These are phyloP conservation scores for Calonectria hawksworthii DNA, from an alignment of 2,329 filamentous ascomycete genomes.

Conservation along the genomic window DNA sequence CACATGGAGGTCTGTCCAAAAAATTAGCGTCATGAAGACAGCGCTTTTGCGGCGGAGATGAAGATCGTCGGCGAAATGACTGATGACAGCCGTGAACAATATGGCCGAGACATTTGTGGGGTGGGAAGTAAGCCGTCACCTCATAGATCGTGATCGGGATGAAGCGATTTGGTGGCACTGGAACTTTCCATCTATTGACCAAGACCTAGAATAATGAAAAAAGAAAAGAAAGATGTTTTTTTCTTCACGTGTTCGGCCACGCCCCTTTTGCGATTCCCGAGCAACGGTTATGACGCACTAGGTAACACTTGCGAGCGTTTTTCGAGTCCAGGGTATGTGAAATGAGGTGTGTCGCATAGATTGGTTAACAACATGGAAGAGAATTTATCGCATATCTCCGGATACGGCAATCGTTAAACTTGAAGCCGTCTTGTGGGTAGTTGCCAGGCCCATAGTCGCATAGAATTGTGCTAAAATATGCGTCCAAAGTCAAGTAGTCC, in stretches of 20 bases:
- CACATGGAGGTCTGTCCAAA: background rate
- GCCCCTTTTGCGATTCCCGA: background rate
- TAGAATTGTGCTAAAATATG: background rate
- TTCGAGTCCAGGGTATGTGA: background rate
- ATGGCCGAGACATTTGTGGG: slow-evolving; percentile 5
- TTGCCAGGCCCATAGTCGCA: background rate
- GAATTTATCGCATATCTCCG: background rate
- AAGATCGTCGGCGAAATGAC: slow-evolving; percentile 12
- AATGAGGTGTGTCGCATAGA: background rate
- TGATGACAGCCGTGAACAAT: background rate
- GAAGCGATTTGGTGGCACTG: background rate
- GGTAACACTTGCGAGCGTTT: background rate
- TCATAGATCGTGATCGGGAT: background rate
- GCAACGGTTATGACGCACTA: background rate
- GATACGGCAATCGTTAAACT: background rate
- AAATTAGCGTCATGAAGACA: background rate
- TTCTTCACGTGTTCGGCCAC: background rate
- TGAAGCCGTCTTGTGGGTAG: background rate
- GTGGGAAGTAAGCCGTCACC: background rate
- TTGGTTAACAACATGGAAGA: background rate
- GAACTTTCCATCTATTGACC: background rate
- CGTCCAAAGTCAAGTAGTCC: background rate
- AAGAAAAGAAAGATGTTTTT: background rate
- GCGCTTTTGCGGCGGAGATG: background rate
- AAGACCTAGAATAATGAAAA: background rate